Evolutionary conservation across 345 rosid genomes (phyloP).

Genomic region (Lumnitzera racemosa): DNA sequence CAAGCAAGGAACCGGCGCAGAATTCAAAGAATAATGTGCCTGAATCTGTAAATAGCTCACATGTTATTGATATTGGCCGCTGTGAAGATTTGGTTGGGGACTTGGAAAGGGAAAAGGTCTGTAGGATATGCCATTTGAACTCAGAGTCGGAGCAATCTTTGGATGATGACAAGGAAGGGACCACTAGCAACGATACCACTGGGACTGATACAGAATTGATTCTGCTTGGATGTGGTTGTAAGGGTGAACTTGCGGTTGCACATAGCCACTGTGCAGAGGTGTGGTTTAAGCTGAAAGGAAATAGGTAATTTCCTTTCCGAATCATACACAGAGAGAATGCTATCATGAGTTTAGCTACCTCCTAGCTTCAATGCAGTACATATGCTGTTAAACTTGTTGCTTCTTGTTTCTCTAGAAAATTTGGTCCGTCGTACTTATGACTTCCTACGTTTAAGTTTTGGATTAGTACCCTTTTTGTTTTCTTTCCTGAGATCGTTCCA

Average conservation of each 20-base stretch:
- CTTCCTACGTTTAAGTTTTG: no score
- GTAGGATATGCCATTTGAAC: slow-evolving; percentile 85
- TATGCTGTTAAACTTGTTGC: no score
- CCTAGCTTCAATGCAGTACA: no score
- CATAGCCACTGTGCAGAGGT: slow-evolving; percentile 83
- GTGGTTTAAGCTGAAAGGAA: slow-evolving; percentile 90
- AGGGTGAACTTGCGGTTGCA: slow-evolving; percentile 80
- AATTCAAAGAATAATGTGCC: slow-evolving; percentile 20
- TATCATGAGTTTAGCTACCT: not conserved
- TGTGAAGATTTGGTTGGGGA: slow-evolving; percentile 19
- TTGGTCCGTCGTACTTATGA: no score
- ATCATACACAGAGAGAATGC: not conserved
- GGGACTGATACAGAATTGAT: slow-evolving; percentile 34
- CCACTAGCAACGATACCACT: slow-evolving; percentile 10
- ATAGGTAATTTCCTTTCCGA: slow-evolving; percentile 45
- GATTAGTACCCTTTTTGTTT: no score
- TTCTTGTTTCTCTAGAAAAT: no score
- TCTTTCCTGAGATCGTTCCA: no score
- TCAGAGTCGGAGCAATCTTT: slow-evolving; percentile 52
- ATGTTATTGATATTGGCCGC: slow-evolving; percentile 38
- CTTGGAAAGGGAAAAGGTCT: slow-evolving; percentile 48
- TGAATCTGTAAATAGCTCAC: slow-evolving; percentile 29
- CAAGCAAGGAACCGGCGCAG: not conserved
- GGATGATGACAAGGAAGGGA: slow-evolving; percentile 15
- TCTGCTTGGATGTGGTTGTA: slow-evolving; percentile 84